Evolutionary conservation across 345 rosid species (phyloP), one percentile per base, ranked within the genome.

Genomic region (Corymbia maculata): DNA sequence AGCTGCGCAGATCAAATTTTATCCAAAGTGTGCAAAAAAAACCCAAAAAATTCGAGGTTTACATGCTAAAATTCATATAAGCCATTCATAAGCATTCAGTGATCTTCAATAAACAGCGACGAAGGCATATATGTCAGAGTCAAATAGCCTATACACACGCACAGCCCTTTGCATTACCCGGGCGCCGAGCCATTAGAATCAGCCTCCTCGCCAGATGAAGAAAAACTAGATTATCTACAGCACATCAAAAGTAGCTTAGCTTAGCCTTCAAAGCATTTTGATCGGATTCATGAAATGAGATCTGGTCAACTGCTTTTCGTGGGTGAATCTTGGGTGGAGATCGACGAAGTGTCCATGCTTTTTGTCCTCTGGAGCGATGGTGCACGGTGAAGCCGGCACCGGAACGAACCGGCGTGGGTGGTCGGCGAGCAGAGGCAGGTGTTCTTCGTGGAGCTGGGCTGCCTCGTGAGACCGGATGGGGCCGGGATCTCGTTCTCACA

Each of bases 371-470:
- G 95, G 84, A 95, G 93, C 82, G 87, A 90, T 8, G 95, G 94
- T 44, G 85, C 52, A n/a, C 93, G 92, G 86, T 94, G 95, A 79
- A 90, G 92, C 88, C 95, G 90, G 92, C 95, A 93, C 88, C 95
- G 87, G 92, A 93, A 93, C 64, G 96, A 96, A 88, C 96, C 97
- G 5, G 95, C 94, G 82, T 96, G 98, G 50, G 94, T 94, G 44
- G 97, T 96, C 49, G 97, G 97, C 45, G 96, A 93, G 91, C 98
- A 96, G 6, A 97, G 93, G 87, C 98, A 96, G 14, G 55, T 93
- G 86, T 16, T 92, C 94, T 93, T 95, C 9, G 93, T 87, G 47
- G 90, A 88, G 89, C 96, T 95, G 6, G 93, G 87, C 85, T 95
- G 98, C 88, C 97, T 93, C 12, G 93, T 86, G 11, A 94, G 92